Conservation (phyloP, 179 eudicot species). For the Carnegiea gigantea region DNA sequence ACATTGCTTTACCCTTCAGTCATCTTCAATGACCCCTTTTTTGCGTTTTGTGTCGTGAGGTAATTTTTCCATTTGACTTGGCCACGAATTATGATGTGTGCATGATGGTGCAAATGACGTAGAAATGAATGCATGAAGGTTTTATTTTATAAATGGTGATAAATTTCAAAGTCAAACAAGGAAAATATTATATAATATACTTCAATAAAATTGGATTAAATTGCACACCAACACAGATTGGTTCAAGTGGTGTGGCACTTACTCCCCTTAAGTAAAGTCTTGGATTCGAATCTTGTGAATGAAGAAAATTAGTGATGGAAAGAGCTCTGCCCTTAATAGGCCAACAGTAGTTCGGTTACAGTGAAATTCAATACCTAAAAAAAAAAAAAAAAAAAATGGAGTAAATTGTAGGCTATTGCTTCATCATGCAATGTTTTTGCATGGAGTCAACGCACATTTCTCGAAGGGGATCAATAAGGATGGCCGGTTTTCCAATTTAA, state of each 20-base stretch:
- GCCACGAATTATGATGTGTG: conserved; percentile 1
- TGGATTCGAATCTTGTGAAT: too few relatives aligned
- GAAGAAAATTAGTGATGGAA: too few relatives aligned
- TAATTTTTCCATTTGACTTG: neutral
- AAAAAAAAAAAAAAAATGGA: neutral
- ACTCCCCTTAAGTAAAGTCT: too few relatives aligned
- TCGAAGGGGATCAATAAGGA: too few relatives aligned
- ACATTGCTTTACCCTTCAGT: conserved; percentile 3
- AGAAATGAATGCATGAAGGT: neutral
- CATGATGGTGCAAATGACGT: conserved; percentile 9
- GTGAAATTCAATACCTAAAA: too few relatives aligned
- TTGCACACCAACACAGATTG: too few relatives aligned
- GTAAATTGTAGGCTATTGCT: neutral
- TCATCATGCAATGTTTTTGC: neutral
- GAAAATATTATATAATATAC: neutral
- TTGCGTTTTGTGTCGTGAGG: neutral
- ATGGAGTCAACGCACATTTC: neutral
- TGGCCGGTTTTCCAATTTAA: too few relatives aligned
- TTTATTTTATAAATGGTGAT: neutral
- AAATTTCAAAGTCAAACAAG: neutral
- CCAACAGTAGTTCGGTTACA: too few relatives aligned
- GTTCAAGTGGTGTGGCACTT: too few relatives aligned
- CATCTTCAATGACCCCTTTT: neutral
- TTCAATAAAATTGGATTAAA: neutral
- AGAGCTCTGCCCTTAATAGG: too few relatives aligned